Evolutionary conservation across 768 basidiomycete species (phyloP), one percentile per base, ranked within the genome.

Genomic region (Amanita rimosa): DNA sequence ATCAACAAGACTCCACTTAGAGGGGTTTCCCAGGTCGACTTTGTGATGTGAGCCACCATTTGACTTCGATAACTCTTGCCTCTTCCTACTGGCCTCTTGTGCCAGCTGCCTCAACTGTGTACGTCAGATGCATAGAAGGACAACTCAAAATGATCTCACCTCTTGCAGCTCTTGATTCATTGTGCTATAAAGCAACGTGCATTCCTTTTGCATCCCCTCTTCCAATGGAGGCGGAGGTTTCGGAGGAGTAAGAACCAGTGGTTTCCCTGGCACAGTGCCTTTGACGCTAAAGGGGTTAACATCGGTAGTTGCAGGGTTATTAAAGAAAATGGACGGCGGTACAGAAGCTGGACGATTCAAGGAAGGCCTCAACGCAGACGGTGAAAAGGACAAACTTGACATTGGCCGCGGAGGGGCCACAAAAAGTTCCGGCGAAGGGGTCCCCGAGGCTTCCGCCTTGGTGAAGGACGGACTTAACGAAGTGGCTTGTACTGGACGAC

Each of bases 171-270:
- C 84, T 33, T 64, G 68, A 2, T 53, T 58, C 35, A 87, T 60
- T 10, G 59, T 63, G 1, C 53, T 48, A 36, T 81, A 67, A 29
- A 91, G 66, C 29, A 68, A 40, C 2, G 60, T 55, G 53, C 82
- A 82, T 57, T 89, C 81, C 14, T 71, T 69, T 55, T 86, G 83
- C 75, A 91, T 77, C 8, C 82, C 80, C 47, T 78, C 73, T 51
- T 79, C 74, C 52, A 73, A 55, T 50, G 69, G 51, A 35, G 54
- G 44, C 21, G 53, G 40, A 21, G 54, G 40, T 46, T 53, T 40
- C 14, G 50, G 36, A 8, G 50, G 44, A 24, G 42, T 53, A 7
- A 57, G 47, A 9, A 51, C 46, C n/a, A 56, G 52, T 17, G 49
- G 43, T 24, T 48, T 46, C 44, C 47, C 48, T 37, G 52, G 40